phyloP scores from a whole-genome alignment of 331 rosid genomes.

The Malus hybrid region DNA sequence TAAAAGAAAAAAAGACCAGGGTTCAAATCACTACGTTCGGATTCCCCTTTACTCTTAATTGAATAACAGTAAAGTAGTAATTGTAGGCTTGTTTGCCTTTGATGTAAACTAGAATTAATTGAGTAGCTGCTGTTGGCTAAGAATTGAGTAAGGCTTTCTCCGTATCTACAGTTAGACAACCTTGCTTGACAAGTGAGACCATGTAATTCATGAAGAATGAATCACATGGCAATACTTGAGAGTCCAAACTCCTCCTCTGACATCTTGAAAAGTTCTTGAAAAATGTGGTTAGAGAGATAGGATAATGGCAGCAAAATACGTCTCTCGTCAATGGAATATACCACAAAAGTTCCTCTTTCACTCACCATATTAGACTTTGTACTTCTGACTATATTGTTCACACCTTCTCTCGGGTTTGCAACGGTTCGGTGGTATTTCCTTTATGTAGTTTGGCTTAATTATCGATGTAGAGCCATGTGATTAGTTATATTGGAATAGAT shows the following conservation, averaged over 20 bases:
- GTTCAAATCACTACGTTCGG: too few relatives aligned
- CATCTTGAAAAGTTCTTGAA: too few relatives aligned
- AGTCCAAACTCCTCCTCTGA: too few relatives aligned
- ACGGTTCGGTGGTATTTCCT: not conserved
- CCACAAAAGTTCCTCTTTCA: conserved; percentile 3
- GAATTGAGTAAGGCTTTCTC: not conserved
- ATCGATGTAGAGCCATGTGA: too few relatives aligned
- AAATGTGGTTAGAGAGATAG: not conserved
- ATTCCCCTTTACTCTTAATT: too few relatives aligned
- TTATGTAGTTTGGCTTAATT: too few relatives aligned
- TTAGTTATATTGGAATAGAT: too few relatives aligned
- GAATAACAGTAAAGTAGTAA: not conserved
- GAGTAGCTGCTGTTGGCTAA: not conserved
- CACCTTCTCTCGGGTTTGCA: not conserved
- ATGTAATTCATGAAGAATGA: not conserved
- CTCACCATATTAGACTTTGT: too few relatives aligned
- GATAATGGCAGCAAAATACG: not conserved
- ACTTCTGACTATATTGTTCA: not conserved
- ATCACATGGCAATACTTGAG: too few relatives aligned
- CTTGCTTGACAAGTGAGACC: not conserved
- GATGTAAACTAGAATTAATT: not conserved
- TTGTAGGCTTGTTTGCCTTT: not conserved
- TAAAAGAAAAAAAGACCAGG: too few relatives aligned
- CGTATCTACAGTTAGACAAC: not conserved
- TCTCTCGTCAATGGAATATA: not conserved